These are phyloP conservation scores for Mycena leptocephala DNA, from an alignment of 768 basidiomycete genomes.

Conservation along the genomic window DNA sequence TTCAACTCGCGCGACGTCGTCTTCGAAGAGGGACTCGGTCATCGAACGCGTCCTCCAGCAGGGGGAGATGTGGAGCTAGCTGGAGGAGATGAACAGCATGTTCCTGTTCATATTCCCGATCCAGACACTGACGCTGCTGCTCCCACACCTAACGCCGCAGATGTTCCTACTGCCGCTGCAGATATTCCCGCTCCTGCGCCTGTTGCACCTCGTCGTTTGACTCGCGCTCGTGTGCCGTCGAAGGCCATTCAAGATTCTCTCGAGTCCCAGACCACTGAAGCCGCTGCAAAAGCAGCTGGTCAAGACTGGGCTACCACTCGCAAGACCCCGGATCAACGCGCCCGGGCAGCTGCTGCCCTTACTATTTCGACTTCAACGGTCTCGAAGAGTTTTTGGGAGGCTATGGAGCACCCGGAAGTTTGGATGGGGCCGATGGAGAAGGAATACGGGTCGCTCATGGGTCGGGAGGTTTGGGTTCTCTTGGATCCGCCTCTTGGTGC, in stretches of 20 bases:
- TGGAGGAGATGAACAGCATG: constrained; percentile 4
- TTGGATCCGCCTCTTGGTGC: constrained; percentile 35
- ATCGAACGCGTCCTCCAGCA: constrained; percentile 6
- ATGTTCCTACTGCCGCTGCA: constrained; percentile 10
- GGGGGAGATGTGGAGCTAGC: constrained; percentile 10
- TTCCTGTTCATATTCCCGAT: not conserved
- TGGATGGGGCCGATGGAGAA: constrained; percentile 38
- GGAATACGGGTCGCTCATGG: constrained; percentile 33
- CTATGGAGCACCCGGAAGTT: constrained; percentile 32
- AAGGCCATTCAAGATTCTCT: not conserved
- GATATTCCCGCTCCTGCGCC: not conserved
- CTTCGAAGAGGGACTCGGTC: not conserved
- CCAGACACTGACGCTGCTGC: not conserved
- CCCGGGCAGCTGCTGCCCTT: not conserved
- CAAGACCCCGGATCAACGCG: constrained; percentile 3
- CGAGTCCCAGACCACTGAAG: not conserved
- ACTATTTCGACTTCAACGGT: constrained; percentile 2
- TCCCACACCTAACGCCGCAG: too few relatives aligned
- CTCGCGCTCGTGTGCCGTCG: not conserved
- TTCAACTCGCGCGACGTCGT: not conserved
- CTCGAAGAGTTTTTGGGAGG: constrained; percentile 27
- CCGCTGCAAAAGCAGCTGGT: constrained; percentile 14
- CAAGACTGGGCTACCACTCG: constrained; percentile 13
- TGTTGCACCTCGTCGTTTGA: not conserved
- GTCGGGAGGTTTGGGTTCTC: constrained; percentile 40